Evolutionary conservation across 2,329 filamentous ascomycete genomes (phyloP).

Genomic region (Calonectria honghensis): DNA sequence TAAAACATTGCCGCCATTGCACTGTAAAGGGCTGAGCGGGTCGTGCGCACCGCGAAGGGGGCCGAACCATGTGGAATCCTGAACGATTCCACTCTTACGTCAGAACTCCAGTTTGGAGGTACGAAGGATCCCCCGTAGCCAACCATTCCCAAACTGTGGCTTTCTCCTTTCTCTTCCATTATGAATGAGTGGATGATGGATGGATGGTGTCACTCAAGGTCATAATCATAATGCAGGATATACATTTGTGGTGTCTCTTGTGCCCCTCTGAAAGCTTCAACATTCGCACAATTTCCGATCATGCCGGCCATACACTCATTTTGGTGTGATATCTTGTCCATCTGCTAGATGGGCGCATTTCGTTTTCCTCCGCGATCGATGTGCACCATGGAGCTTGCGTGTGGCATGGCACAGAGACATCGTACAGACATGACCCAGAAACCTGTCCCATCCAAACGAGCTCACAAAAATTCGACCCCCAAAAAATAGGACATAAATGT

Average conservation of each 20-base stretch:
- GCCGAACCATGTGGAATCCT: constrained; percentile 19
- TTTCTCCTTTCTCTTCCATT: not conserved
- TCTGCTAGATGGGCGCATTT: not conserved
- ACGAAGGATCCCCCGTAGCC: not conserved
- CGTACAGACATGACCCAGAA: not conserved
- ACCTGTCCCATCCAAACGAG: not conserved
- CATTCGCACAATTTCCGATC: not conserved
- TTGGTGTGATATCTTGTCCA: not conserved
- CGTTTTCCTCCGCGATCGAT: not conserved
- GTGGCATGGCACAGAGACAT: constrained; percentile 4
- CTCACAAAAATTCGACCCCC: not conserved
- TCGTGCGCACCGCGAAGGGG: not conserved
- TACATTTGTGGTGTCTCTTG: not conserved
- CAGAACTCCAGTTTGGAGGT: constrained; percentile 23
- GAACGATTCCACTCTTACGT: constrained; percentile 38
- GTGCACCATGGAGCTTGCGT: not conserved
- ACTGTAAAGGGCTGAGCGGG: not conserved
- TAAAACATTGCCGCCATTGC: not conserved
- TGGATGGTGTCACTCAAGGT: not conserved
- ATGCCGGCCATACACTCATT: not conserved
- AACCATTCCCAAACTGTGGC: not conserved
- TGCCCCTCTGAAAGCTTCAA: constrained; percentile 5
- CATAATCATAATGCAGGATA: not conserved
- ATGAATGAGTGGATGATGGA: not conserved
- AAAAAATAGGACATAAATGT: not conserved